Evolutionary conservation across 352 stramenopile species (phyloP).

Genomic region (Pythium grandisporangium): DNA sequence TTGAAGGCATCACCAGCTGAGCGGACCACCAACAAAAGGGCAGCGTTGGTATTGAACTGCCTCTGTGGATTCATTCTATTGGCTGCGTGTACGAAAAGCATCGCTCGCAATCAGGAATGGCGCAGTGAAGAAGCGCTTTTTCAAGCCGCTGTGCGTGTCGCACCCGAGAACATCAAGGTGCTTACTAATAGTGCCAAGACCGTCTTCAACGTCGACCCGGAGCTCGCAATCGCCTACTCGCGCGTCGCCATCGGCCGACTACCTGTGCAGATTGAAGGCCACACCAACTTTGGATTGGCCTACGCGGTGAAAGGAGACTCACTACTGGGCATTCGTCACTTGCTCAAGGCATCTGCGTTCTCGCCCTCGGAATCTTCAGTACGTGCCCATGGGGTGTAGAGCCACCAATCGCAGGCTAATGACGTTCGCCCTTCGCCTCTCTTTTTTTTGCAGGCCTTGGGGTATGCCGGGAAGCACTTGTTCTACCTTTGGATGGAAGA

Average conservation of each 20-base stretch:
- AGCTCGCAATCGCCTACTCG: slow-evolving; percentile 24
- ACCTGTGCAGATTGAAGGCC: slow-evolving; percentile 36
- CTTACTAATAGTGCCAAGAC: slow-evolving; percentile 66
- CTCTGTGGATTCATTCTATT: slow-evolving; percentile 16
- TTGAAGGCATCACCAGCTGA: too few species aligned
- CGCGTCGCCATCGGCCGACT: slow-evolving; percentile 25
- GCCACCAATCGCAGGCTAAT: too few species aligned
- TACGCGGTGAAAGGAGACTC: slow-evolving; percentile 11
- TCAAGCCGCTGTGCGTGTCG: slow-evolving; percentile 31
- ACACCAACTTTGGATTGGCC: slow-evolving; percentile 47
- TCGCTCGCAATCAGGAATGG: slow-evolving; percentile 60
- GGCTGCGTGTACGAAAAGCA: slow-evolving; percentile 26
- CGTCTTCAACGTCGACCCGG: slow-evolving; percentile 31
- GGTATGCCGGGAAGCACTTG: too few species aligned
- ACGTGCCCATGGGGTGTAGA: background rate
- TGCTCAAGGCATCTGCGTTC: slow-evolving; percentile 28
- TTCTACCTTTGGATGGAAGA: too few species aligned
- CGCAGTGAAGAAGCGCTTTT: slow-evolving; percentile 46
- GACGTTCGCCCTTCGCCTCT: too few species aligned
- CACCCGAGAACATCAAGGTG: slow-evolving; percentile 69
- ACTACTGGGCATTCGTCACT: slow-evolving; percentile 36
- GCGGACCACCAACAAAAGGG: too few species aligned
- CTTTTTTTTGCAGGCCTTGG: too few species aligned
- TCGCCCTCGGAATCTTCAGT: slow-evolving; percentile 13
- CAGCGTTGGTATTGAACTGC: slow-evolving; percentile 4